phyloP scores from a whole-genome alignment of 192 early-diverging fungal genomes.

The Rhizophagus prolifer region DNA sequence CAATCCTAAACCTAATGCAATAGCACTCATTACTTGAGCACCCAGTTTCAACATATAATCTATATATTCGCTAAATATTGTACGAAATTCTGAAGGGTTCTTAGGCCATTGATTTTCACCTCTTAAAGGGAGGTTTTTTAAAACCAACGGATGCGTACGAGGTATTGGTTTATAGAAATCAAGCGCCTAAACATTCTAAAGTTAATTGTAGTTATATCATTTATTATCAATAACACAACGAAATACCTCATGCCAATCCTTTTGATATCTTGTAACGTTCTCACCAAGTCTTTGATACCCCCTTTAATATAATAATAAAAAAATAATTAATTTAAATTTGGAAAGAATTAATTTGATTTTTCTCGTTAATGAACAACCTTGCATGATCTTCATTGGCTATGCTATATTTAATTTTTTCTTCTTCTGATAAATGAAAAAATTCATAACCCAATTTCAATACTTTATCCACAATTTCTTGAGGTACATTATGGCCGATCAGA shows the following conservation, averaged over 20 bases:
- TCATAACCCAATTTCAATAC: conserved; percentile 40
- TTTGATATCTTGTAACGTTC: conserved; percentile 51
- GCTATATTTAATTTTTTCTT: conserved; percentile 41
- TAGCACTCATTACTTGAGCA: conserved; percentile 44
- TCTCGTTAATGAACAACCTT: conserved; percentile 19
- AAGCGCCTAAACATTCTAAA: conserved; percentile 26
- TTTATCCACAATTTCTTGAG: conserved; percentile 33
- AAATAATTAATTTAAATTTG: not conserved
- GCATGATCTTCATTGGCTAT: conserved; percentile 47
- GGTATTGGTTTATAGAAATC: conserved; percentile 49
- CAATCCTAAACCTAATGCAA: conserved; percentile 53
- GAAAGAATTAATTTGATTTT: not conserved
- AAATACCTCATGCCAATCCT: conserved; percentile 50
- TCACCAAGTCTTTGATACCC: conserved; percentile 53
- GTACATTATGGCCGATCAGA: conserved; percentile 41
- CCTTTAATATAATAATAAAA: conserved; percentile 18
- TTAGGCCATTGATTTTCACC: conserved; percentile 44
- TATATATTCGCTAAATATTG: conserved; percentile 41
- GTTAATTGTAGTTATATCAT: not conserved
- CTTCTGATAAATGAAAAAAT: conserved; percentile 38
- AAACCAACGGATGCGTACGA: conserved; percentile 14
- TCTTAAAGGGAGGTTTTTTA: conserved; percentile 34
- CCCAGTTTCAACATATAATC: conserved; percentile 40
- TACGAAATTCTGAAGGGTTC: conserved; percentile 32
- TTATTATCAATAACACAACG: not conserved